Base-by-base conservation (phyloP, 164 flowering plant genomes). In the Echeveria elegans region DNA sequence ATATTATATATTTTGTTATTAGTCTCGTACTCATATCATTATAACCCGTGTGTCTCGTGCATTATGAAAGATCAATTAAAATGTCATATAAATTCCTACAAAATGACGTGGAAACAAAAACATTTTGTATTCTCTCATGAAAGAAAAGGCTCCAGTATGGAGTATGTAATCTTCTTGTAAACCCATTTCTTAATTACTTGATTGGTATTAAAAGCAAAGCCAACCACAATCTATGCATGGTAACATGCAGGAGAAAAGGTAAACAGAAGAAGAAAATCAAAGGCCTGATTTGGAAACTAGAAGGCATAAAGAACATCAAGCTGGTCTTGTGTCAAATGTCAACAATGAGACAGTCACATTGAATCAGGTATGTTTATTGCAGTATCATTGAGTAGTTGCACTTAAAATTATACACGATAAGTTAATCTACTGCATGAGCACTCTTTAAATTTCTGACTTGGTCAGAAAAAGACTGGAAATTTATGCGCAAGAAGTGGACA, bases 271-370 rank as follows among this genome's bases (percentile, higher is more conserved):
- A 89, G 83, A n/a, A 81, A 85, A 81, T 52, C 89, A 79, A 45
- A 81, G 82, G 70, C 36, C 53, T 59, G 92, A 88, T 48, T 78
- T 64, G 36, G 91, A 86, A 72, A 83, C 83, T 73, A 90, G 78
- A 80, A 88, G 76, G 73, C 68, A 76, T 50, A 82, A 88, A 74
- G 97, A 91, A 67, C 86, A 92, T 63, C 85, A 87, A 67, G 96
- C 97, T 23, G 64, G 86, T 64, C 94, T 96, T 23, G 97, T 97
- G 28, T 96, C 97, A 67, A 89, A 87, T 77, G 96, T 96, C 40
- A 94, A 94, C 84, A 96, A 97, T 38, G 99, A 94, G 67, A 69
- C 92, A 61, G 80, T 73, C 32, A 32, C 70, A 64, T 89, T 97
- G 52, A 81, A 91, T 88, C 97, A 94, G 97, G 99, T 91, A 56